These are phyloP conservation scores for Eucalyptus regnans DNA, from an alignment of 345 rosid genomes.

Conservation along the genomic window DNA sequence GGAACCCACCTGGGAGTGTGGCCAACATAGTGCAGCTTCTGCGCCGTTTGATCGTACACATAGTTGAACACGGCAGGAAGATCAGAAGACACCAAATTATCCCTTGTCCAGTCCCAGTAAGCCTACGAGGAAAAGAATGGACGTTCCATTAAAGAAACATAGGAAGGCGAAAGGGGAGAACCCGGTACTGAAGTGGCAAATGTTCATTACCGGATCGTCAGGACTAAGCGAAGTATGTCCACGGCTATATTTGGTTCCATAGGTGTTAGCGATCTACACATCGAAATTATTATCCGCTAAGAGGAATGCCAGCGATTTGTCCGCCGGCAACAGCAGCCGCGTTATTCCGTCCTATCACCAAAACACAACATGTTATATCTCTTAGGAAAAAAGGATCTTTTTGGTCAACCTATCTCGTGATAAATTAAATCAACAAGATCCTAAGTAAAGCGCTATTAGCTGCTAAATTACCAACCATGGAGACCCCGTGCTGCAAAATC, in stretches of 20 bases:
- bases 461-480: slow-evolving; percentile 13
- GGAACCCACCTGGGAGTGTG: slow-evolving; percentile 26
- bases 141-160: neutral
- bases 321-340: slow-evolving; percentile 30
- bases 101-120: slow-evolving; percentile 58
- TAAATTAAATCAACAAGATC: neutral
- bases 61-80: slow-evolving; percentile 36
- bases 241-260: slow-evolving; percentile 35
- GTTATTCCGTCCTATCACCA: slow-evolving; percentile 29
- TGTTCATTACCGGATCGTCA: slow-evolving; percentile 1
- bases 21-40: slow-evolving; percentile 36
- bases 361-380: neutral
- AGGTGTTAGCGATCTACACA: slow-evolving; percentile 33
- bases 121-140: slow-evolving; percentile 5
- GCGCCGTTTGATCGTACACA: slow-evolving; percentile 22
- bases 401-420: neutral
- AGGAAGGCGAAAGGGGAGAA: neutral
- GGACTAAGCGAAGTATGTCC: slow-evolving; percentile 19
- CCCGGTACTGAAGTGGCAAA: neutral
- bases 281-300: slow-evolving; percentile 44
- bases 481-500: slow-evolving; percentile 40
- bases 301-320: slow-evolving; percentile 23
- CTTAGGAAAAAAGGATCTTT: neutral
- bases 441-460: neutral
- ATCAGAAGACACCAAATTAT: slow-evolving; percentile 31